Evolutionary conservation across 2,329 filamentous ascomycete genomes (phyloP).

Genomic region (Capronia coronata): DNA sequence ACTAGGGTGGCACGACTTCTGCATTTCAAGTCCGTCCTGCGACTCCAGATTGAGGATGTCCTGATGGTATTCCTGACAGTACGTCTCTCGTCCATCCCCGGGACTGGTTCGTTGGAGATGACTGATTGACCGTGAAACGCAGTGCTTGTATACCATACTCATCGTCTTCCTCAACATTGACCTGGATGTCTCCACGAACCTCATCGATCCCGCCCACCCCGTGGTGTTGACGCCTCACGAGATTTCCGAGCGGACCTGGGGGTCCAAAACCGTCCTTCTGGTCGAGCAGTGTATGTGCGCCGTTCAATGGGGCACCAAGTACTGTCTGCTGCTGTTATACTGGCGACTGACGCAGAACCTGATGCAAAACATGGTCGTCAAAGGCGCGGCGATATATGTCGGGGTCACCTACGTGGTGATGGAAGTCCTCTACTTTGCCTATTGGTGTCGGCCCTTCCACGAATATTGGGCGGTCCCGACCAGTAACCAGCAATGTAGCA

Average conservation of each 20-base stretch:
- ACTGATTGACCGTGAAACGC: background rate
- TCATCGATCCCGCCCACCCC: conserved; percentile 36
- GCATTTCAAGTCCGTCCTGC: conserved; percentile 24
- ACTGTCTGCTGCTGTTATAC: conserved; percentile 49
- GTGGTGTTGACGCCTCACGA: conserved; percentile 43
- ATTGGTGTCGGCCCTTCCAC: conserved; percentile 49
- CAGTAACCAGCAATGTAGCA: conserved; percentile 40
- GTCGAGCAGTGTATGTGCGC: conserved; percentile 49
- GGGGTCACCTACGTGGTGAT: conserved; percentile 44
- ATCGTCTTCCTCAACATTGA: conserved; percentile 41
- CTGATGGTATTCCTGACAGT: conserved; percentile 49
- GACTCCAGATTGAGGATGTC: conserved; percentile 52
- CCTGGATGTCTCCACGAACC: conserved; percentile 42
- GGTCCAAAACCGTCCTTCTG: conserved; percentile 51
- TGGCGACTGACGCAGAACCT: conserved; percentile 44
- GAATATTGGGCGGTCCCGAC: conserved; percentile 50
- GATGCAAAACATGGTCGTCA: conserved; percentile 32
- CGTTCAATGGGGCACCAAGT: conserved; percentile 50
- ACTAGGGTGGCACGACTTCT: conserved; percentile 19
- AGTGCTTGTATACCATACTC: conserved; percentile 38
- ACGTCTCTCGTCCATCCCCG: conserved; percentile 16
- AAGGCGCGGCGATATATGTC: conserved; percentile 42
- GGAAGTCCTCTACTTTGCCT: conserved; percentile 47
- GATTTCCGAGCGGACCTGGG: conserved; percentile 41
- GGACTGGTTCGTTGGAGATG: background rate